Base-by-base conservation (phyloP, 1,284 basidiomycete genomes). In the Boletus semigastroideus region DNA sequence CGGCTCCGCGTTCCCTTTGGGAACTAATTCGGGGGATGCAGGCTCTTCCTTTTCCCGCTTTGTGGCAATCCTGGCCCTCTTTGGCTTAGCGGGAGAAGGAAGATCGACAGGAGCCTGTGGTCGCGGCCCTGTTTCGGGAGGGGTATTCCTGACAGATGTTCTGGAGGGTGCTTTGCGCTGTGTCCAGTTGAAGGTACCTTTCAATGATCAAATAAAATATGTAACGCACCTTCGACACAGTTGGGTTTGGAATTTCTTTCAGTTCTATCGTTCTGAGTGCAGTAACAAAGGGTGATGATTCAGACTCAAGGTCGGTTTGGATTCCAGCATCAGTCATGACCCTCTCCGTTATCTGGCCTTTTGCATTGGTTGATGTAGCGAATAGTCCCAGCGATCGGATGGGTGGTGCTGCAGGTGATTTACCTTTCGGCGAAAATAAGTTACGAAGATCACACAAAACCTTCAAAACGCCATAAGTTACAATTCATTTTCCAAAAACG, bases 121-220 rank as follows among this genome's bases (percentile, higher is more conserved):
- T 52, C 50, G 54, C 13, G 48, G 56, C 25, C 45, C 36, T 19
- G 37, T 45, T 31, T 63, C 55, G 14, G 42, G 25, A 46, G 51
- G 40, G 33, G 38, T 47, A 49, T 56, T 66, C 49, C 37, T 59
- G 13, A 42, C 45, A 40, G 55, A 55, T n/a, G 54, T 31, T 37
- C 49, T 65, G 28, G 60, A 57, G 2, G 65, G 46, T 30, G 59
- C 69, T 50, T 68, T 68, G 40, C 66, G 66, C 69, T 68, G 49
- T 40, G 44, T 38, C 51, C 13, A 41, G 25, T 42, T 67, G 27
- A 55, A 43, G 20, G 22, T 30, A 27, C 19, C 12, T 33, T 38
- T 8, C 14, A 25, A 42, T 19, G 5, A 14, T 34, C 17, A 8
- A 25, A 42, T 20, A 6, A 16, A 37, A 19, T 2, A 8, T 11